These are phyloP conservation scores for Exophiala lecanii-corni DNA, from an alignment of 2,329 filamentous ascomycete species.

Conservation along the genomic window DNA sequence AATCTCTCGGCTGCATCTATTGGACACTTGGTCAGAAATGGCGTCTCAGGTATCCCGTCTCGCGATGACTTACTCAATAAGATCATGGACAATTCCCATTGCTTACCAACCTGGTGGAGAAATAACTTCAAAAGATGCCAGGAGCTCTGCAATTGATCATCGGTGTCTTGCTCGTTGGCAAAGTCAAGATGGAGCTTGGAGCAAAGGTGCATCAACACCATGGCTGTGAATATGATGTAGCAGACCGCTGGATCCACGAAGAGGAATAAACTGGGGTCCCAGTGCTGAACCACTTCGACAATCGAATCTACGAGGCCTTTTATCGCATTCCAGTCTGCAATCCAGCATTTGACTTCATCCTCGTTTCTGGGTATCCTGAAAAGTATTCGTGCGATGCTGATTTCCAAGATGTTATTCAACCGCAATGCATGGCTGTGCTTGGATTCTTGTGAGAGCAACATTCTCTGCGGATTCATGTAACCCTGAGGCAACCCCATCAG, in stretches of 20 bases:
- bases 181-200: neutral
- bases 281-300: neutral
- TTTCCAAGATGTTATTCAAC: neutral
- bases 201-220: neutral
- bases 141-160: neutral
- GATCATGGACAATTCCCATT: neutral
- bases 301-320: neutral
- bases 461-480: neutral
- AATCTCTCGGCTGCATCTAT: neutral
- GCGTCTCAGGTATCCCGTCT: too few species aligned
- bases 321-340: neutral
- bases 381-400: neutral
- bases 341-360: neutral
- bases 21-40: neutral
- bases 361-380: neutral
- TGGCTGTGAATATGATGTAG: neutral
- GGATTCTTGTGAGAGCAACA: neutral
- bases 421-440: neutral
- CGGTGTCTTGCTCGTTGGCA: neutral
- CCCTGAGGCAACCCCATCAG: neutral
- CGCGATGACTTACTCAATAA: neutral
- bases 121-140: neutral
- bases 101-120: neutral
- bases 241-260: neutral
- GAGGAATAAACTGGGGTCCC: neutral